phyloP scores from a whole-genome alignment of 257 asterid species.

The Solanum rostratum region DNA sequence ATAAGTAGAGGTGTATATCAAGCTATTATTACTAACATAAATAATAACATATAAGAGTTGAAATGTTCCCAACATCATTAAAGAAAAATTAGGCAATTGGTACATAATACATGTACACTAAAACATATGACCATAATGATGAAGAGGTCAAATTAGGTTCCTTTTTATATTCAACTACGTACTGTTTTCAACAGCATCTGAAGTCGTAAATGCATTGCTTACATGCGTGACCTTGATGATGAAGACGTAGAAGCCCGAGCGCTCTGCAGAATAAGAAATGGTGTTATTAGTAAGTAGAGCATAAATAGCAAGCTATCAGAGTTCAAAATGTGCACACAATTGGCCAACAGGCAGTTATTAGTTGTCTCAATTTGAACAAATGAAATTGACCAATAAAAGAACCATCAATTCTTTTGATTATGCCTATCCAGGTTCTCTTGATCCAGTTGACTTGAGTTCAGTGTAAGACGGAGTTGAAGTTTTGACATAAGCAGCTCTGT shows the following conservation, averaged over 20 bases:
- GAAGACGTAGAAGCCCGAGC: constrained; percentile 47
- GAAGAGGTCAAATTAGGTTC: neutral
- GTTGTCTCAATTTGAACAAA: neutral
- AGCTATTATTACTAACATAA: neutral
- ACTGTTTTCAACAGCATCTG: neutral
- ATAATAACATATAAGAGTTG: neutral
- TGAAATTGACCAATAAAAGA: neutral
- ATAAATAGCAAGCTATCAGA: too few species aligned
- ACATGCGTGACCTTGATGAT: constrained; percentile 60
- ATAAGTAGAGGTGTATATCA: neutral
- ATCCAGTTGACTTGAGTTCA: neutral
- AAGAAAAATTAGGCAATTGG: neutral
- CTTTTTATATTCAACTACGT: neutral
- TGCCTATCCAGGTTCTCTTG: neutral
- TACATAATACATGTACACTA: neutral
- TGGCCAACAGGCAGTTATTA: neutral
- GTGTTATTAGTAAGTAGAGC: neutral
- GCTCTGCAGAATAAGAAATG: constrained; percentile 43
- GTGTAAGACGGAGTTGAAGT: neutral
- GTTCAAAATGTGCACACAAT: neutral
- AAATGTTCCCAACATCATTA: neutral
- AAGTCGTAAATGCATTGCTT: neutral
- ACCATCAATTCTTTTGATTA: neutral
- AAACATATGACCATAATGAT: neutral
- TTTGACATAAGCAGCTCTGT: neutral